Evolutionary conservation across 495 filamentous ascomycete species (phyloP), one percentile per base, ranked within the genome.

Genomic region (Aspergillus carlsbadensis): DNA sequence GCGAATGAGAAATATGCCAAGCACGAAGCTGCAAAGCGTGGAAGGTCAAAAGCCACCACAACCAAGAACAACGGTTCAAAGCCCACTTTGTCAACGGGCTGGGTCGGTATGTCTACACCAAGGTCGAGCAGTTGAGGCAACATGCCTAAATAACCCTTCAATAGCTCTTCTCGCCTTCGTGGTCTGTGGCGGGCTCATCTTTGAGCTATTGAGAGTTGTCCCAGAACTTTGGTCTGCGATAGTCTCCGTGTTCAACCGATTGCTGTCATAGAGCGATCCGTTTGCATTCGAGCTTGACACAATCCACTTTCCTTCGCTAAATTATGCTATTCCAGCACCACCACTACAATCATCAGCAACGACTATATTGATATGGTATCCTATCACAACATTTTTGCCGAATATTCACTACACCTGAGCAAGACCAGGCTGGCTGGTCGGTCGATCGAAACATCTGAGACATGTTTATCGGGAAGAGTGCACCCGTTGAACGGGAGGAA

Each of bases 1-100:
- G 88, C 89, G 35, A 98, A 98, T 75, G 85, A 86, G 55, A 87
- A 86, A 61, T 98, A 88, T 72, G 87, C 84, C 36, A 88, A 89
- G 67, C 79, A 84, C 35, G 85, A 97, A 70, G 86, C 87, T 57
- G 80, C 81, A 20, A 92, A 90, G 68, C 84, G 87, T 59, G 94
- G 94, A 60, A 97, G 94, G 76, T 85, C 87, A 18, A 83, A 87
- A 57, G 77, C 70, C 21, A 79, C 81, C 18, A 49, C 46, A 10
- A 65, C 84, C 58, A 92, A 92, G 79, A 84, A 86, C 70, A 81
- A 80, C 70, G 26, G 26, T 29, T 59, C 75, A 58, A 96, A 92
- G 78, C 83, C 87, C 26, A 86, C 92, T 35, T 81, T 97, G 62
- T 89, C 86, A n/a, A 81, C 78, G 46, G 69, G 87, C 39, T 96